Percentiles rank a stretch among this genome's conserved stretches.
phyloP scores from a whole-genome alignment of 1,284 basidiomycete species.

The Cryptococcus wingfieldii region DNA sequence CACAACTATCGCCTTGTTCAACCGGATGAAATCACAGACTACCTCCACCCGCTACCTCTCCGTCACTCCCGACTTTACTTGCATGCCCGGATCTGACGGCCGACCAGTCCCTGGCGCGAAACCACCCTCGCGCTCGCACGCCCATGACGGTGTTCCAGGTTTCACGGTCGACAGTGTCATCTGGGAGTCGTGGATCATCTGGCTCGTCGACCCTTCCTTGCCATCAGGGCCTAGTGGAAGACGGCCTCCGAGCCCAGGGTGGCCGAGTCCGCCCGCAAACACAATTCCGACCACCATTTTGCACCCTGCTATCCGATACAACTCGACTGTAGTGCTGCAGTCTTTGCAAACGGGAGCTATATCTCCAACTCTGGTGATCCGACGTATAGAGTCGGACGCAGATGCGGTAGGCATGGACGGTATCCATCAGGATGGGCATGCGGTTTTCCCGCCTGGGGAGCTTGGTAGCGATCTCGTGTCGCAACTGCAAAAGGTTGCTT shows the following conservation, averaged over 20 bases:
- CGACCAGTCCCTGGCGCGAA: constrained; percentile 68
- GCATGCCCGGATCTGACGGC: constrained; percentile 86
- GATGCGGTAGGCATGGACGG: constrained; percentile 77
- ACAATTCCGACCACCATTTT: constrained; percentile 62
- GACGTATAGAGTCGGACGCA: constrained; percentile 86
- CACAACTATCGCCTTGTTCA: constrained; percentile 90
- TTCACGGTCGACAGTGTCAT: constrained; percentile 51
- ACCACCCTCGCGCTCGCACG: constrained; percentile 12
- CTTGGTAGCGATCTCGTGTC: constrained; percentile 89
- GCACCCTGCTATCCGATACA: constrained; percentile 72
- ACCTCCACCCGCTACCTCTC: constrained; percentile 95
- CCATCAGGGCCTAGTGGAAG: constrained; percentile 70
- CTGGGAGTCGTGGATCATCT: constrained; percentile 87
- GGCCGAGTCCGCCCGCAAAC: constrained; percentile 74
- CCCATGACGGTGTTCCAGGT: constrained; percentile 27
- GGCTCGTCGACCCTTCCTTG: constrained; percentile 61
- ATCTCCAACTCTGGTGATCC: constrained; percentile 86
- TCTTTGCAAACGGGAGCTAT: constrained; percentile 90
- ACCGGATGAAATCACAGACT: constrained; percentile 85
- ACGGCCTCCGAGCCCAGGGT: constrained; percentile 59
- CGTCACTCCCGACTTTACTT: constrained; percentile 82
- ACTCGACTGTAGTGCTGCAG: constrained; percentile 90
- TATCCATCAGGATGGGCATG: constrained; percentile 16
- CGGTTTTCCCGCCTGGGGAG: constrained; percentile 67
- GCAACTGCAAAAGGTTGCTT: constrained; percentile 87